Evolutionary conservation across 352 stramenopile species (phyloP), one percentile per base, ranked within the genome.

Genomic region (Phytophthora cactorum): DNA sequence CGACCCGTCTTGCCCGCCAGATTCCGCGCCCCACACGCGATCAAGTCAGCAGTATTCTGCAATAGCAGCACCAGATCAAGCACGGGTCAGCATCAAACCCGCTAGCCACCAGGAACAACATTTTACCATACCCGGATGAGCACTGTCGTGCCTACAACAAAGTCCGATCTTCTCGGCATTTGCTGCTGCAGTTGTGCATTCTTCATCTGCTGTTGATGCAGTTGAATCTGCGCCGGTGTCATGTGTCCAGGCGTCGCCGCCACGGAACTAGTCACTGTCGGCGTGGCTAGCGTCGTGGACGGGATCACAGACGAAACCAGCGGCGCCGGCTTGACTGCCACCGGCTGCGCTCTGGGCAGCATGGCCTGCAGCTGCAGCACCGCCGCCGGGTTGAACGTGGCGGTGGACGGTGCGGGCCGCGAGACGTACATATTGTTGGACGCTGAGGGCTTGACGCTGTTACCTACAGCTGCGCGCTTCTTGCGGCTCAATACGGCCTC

Each of bases 401-500:
- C 58, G 11, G 59, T 43, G 7, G 64, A 39, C n/a, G 57, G 34
- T 14, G 52, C 57, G 2, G 74, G 74, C 11, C 74, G 41, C 5
- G 68, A 69, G 7, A 72, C 60, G 34, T 74, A 77, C 57, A 72
- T 27, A 61, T 54, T 52, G 22, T 59, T 75, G 22, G 39, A 32
- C n/a, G 65, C 41, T 14, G 60, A 71, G 4, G 72, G 49, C 22
- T 81, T 83, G 10, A 74, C 39, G 31, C 46, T 70, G 7, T 41
- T 43, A 7, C 60, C 64, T 10, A 84, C 55, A 0, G 63, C 51
- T 8, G 66, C 60, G 28, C 87, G 85, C 62, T 95, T 95, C 60
- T 89, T 90, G 31, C 82, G 75, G 56, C 77, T 93, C 27, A 95
- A 59, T 17, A 95, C 87, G 7, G 80, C 76, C 64, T 95, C 87